Percentiles rank a stretch among this genome's conserved stretches.
These are phyloP conservation scores for Fusarium bulbicola DNA, from an alignment of 2,329 filamentous ascomycete species.

Conservation along the genomic window DNA sequence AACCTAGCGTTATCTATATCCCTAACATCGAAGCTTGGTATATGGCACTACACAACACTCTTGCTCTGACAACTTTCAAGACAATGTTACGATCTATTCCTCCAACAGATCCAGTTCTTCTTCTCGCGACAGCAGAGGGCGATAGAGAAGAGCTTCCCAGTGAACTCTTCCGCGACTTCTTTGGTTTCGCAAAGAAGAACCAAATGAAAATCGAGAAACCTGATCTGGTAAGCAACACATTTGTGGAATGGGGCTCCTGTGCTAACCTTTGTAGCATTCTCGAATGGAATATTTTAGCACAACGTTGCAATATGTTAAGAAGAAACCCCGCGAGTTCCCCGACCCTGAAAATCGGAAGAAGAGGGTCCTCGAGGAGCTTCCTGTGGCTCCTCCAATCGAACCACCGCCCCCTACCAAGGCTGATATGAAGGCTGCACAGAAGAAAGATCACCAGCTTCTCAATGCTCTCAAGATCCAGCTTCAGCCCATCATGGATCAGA, in stretches of 20 bases:
- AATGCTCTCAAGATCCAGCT: conserved; percentile 89
- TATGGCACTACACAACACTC: conserved; percentile 64
- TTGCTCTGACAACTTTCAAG: conserved; percentile 82
- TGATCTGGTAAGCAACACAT: conserved; percentile 60
- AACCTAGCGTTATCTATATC: conserved; percentile 95
- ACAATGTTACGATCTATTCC: conserved; percentile 83
- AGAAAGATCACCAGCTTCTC: conserved; percentile 82
- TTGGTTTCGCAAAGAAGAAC: conserved; percentile 86
- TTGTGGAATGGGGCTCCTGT: background rate
- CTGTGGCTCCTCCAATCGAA: conserved; percentile 77
- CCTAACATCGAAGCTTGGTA: conserved; percentile 93
- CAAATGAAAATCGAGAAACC: conserved; percentile 76
- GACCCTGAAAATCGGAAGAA: conserved; percentile 88
- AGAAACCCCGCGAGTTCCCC: conserved; percentile 85
- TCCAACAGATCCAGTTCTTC: conserved; percentile 88
- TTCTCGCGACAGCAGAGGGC: conserved; percentile 85
- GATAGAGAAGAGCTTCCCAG: conserved; percentile 68
- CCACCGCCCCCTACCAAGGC: conserved; percentile 76
- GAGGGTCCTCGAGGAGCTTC: conserved; percentile 79
- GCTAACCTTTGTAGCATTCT: conserved; percentile 52
- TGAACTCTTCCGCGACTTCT: conserved; percentile 78
- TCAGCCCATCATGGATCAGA: conserved; percentile 96
- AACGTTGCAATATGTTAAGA: conserved; percentile 79
- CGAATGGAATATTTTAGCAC: conserved; percentile 83
- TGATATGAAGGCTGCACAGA: conserved; percentile 81